Percentiles rank a stretch among this genome's conserved stretches.
Conservation (phyloP, 208 protist genomes). For the Porcisia hertigi region DNA sequence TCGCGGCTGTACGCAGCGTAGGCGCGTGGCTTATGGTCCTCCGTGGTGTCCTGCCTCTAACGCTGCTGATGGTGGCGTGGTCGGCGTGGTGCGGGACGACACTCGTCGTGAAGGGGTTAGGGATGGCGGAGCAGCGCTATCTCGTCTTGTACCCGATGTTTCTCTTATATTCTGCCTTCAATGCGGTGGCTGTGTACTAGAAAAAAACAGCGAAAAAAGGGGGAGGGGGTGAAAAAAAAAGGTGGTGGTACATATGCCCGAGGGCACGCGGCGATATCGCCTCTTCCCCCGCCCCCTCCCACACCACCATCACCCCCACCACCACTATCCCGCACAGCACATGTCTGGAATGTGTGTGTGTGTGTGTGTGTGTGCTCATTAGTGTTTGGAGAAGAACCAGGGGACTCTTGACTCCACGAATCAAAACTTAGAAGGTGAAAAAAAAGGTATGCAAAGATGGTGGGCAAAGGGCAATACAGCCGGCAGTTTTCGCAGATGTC, state of each 20-base stretch:
- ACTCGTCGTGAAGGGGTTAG: slow-evolving; percentile 61
- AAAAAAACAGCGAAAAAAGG: background rate
- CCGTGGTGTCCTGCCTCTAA: slow-evolving; percentile 36
- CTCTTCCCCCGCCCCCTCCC: background rate
- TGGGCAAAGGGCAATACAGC: background rate
- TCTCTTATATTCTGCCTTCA: slow-evolving; percentile 86
- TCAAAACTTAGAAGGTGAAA: background rate
- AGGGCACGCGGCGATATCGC: too few relatives aligned
- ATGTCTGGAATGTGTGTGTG: background rate
- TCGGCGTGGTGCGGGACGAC: slow-evolving; percentile 80
- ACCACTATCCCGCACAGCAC: background rate
- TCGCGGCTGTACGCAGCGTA: slow-evolving; percentile 51
- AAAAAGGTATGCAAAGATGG: background rate
- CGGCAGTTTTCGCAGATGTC: background rate
- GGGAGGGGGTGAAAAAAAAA: too few relatives aligned
- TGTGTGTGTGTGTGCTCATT: background rate
- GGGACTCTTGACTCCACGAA: background rate
- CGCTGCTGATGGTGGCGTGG: slow-evolving; percentile 67
- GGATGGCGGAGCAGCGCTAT: slow-evolving; percentile 68
- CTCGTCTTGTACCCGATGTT: slow-evolving; percentile 80
- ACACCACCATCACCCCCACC: too few relatives aligned
- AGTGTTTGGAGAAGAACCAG: background rate
- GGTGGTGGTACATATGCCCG: too few relatives aligned
- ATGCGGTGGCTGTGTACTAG: slow-evolving; percentile 76
- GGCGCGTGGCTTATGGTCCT: slow-evolving; percentile 43